Percentiles rank a stretch among this genome's conserved stretches.
Conservation (phyloP, 164 flowering plant genomes). For the Amborella trichopoda region DNA sequence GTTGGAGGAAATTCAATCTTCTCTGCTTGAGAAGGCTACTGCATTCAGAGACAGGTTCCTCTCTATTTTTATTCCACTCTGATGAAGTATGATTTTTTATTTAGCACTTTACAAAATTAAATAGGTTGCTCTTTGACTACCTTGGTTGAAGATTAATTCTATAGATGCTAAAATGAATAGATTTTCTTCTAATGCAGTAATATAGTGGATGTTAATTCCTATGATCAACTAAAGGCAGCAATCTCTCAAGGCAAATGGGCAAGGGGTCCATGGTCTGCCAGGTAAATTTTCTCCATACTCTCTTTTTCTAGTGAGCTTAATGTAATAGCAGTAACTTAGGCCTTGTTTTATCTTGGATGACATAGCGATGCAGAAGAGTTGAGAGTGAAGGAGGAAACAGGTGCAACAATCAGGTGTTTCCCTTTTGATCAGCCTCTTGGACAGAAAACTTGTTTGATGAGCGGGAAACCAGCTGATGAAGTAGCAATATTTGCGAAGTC, state of each 20-base stretch:
- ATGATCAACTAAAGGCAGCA: slow-evolving; percentile 71
- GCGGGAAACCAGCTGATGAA: slow-evolving; percentile 67
- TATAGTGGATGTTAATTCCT: slow-evolving; percentile 80
- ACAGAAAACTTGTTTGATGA: slow-evolving; percentile 65
- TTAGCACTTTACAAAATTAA: no score
- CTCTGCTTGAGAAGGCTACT: slow-evolving; percentile 57
- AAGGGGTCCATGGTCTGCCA: slow-evolving; percentile 95
- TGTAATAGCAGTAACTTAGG: neutral
- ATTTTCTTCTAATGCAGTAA: no score
- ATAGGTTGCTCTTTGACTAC: no score
- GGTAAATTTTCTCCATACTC: slow-evolving; percentile 25
- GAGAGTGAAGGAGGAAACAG: slow-evolving; percentile 85
- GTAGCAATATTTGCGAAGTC: slow-evolving; percentile 84
- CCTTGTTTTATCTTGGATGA: neutral
- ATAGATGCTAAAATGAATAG: no score
- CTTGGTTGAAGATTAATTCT: no score
- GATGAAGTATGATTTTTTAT: no score
- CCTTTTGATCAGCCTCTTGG: slow-evolving; percentile 85
- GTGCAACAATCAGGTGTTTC: slow-evolving; percentile 85
- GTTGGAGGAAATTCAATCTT: slow-evolving; percentile 72
- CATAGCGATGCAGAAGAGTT: slow-evolving; percentile 69
- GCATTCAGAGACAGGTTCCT: slow-evolving; percentile 70
- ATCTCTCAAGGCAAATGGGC: slow-evolving; percentile 89
- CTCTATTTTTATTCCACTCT: no score
- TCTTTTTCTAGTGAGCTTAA: neutral